These are phyloP conservation scores for Talaromyces thailandensis DNA, from an alignment of 495 filamentous ascomycete species.

Conservation along the genomic window DNA sequence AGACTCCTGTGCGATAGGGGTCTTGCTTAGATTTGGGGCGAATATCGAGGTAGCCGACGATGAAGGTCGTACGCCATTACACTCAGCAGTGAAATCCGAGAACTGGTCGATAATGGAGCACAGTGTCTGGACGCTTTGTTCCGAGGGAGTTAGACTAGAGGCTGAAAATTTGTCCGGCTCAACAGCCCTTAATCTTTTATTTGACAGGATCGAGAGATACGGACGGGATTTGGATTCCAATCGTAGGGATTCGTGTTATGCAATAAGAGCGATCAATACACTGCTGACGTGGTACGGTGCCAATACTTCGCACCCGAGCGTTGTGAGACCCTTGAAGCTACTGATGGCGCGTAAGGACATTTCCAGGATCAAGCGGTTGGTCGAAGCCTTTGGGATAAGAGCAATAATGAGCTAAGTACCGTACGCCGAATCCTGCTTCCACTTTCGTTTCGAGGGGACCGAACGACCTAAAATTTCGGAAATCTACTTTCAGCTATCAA, in stretches of 20 bases:
- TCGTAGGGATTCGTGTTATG: neutral
- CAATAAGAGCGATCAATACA: neutral
- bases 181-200: neutral
- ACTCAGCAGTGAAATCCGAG: neutral
- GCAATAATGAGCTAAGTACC: too few species aligned
- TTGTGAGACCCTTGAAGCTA: neutral
- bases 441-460: too few species aligned
- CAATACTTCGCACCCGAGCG: neutral
- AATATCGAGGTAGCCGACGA: neutral
- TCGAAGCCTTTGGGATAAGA: too few species aligned
- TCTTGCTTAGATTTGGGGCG: neutral
- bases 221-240: too few species aligned
- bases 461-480: too few species aligned
- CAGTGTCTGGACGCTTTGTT: neutral
- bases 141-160: neutral
- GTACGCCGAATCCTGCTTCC: too few species aligned
- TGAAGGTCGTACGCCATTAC: neutral
- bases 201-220: neutral
- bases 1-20: neutral
- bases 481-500: neutral
- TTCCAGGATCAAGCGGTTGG: too few species aligned
- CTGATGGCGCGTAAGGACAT: neutral
- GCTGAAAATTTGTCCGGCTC: neutral
- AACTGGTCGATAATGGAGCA: neutral
- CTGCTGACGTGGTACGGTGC: neutral